Base-by-base conservation (phyloP, 768 basidiomycete species). In the Podaxis mareebaensis region DNA sequence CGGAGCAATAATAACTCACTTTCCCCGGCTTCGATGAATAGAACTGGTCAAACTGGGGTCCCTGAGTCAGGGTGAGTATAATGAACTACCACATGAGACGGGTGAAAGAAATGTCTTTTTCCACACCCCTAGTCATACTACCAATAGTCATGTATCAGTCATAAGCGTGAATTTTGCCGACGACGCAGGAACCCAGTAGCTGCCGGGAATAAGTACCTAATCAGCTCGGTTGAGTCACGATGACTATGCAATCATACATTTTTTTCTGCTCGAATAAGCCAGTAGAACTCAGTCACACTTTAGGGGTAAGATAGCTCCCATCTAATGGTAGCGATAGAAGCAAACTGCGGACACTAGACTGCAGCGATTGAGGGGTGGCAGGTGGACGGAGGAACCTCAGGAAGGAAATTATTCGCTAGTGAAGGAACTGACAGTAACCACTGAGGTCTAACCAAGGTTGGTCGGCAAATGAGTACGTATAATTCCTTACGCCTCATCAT, bases 1-100 rank as follows among this genome's bases (percentile, higher is more conserved):
- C 12, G 58, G 52, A 52, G 33, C 26, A 26, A 38, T 60, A 60
- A 52, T 60, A 53, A 5, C 49, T 60, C 58, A 42, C 30, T 38
- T 52, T 52, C 49, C 51, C 24, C 39, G n/a, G 24, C 56, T 46
- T 58, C 24, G 24, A 17, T 10, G 13, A 13, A 42, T 13, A 13
- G 40, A 24, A 44, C 13, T 46, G 2, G 7, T 24, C 7, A 13
- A 44, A 54, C 38, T 24, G 13, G 15, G 22, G 40, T 10, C 26
- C 13, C 49, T 5, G 26, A 26, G 26, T 51, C 20, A 24, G 22
- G 26, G 3, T 20, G 44, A 22, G 7, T n/a, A 15, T 7, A 46
- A 46, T 46, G 44, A n/a, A 8, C 20, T 1, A 15, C 20, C n/a
- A 46, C 1, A n/a, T 15, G n/a, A 22, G 20, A 46, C 17, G 20